Evolutionary conservation across 441 rosid species (phyloP).

Genomic region (Omphalea diandra): DNA sequence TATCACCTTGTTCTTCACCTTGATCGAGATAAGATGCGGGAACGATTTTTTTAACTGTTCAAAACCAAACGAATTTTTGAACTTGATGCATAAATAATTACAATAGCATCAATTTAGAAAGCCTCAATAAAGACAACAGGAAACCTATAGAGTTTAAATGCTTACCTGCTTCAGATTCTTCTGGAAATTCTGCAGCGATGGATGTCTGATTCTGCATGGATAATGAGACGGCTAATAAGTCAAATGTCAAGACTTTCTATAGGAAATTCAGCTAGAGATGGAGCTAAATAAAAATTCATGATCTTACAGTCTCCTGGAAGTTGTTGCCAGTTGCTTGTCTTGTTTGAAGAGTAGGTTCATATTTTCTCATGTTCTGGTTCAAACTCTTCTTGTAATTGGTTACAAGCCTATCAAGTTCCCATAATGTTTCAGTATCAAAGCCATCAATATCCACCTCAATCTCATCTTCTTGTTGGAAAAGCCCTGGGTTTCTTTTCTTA

Average conservation of each 20-base stretch:
- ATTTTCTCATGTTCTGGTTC: constrained; percentile 44
- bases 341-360: constrained; percentile 44
- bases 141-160: constrained; percentile 19
- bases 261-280: constrained; percentile 14
- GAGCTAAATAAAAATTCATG: constrained; percentile 14
- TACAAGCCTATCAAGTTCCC: constrained; percentile 83
- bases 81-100: constrained; percentile 23
- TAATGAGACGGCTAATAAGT: constrained; percentile 16
- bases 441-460: constrained; percentile 91
- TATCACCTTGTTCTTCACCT: constrained; percentile 41
- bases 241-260: constrained; percentile 11
- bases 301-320: constrained; percentile 46
- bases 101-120: constrained; percentile 4
- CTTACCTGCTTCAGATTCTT: constrained; percentile 51
- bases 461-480: constrained; percentile 80
- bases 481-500: constrained; percentile 75
- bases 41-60: constrained; percentile 37
- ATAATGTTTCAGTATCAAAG: constrained; percentile 79
- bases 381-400: constrained; percentile 47
- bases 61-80: constrained; percentile 21
- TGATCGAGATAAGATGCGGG: constrained; percentile 37
- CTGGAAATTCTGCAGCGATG: constrained; percentile 32
- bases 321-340: constrained; percentile 36
- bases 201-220: constrained; percentile 48
- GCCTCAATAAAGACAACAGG: constrained; percentile 1